phyloP scores from a whole-genome alignment of 768 basidiomycete genomes.

The Tricholoma sp. region DNA sequence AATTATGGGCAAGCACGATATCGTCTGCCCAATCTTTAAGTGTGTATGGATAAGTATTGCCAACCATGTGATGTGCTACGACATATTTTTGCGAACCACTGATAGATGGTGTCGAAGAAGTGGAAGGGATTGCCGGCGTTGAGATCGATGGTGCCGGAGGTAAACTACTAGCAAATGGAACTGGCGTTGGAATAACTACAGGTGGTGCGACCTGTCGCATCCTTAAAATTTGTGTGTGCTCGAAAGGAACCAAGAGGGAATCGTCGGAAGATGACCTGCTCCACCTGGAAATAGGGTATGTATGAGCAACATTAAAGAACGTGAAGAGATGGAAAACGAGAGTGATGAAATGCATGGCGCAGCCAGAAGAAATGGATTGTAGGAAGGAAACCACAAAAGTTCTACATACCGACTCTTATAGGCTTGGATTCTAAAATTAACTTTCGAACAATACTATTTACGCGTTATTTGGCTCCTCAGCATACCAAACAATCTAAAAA shows the following conservation, averaged over 20 bases:
- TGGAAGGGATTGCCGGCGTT: background rate
- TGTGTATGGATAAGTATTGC: constrained; percentile 63
- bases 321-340: constrained; percentile 7
- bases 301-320: constrained; percentile 4
- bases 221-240: background rate
- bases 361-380: constrained; percentile 3
- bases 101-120: constrained; percentile 8
- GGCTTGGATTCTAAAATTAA: no score
- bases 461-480: background rate
- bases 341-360: constrained; percentile 7
- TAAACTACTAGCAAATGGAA: background rate
- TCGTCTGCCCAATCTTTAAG: constrained; percentile 44
- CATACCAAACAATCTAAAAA: background rate
- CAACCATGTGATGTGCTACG: constrained; percentile 58
- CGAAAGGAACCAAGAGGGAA: background rate
- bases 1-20: constrained; percentile 48
- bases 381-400: background rate
- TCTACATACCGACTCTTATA: background rate
- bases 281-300: constrained; percentile 5
- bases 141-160: background rate
- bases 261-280: background rate
- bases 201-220: background rate
- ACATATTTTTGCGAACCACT: constrained; percentile 37
- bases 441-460: background rate
- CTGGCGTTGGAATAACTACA: background rate